These are phyloP conservation scores for Scutellaria baicalensis DNA, from an alignment of 257 asterid genomes.

Conservation along the genomic window DNA sequence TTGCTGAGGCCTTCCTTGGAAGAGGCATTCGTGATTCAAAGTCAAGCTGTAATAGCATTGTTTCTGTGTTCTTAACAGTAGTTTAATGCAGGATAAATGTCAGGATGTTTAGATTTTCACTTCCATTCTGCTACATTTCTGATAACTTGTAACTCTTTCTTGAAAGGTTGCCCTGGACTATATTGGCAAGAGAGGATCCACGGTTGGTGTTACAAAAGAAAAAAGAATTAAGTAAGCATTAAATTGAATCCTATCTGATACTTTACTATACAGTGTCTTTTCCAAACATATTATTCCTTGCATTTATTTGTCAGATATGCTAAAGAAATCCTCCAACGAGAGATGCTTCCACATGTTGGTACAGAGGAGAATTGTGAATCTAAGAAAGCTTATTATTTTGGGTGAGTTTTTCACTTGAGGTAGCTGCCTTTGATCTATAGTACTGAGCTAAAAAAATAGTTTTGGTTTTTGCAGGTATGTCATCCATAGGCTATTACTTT, in stretches of 20 bases:
- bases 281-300: background rate
- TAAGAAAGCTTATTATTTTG: constrained; percentile 79
- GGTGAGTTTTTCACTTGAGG: constrained; percentile 30
- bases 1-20: constrained; percentile 78
- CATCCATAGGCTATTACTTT: constrained; percentile 61
- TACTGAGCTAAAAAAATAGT: background rate
- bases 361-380: constrained; percentile 66
- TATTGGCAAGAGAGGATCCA: constrained; percentile 84
- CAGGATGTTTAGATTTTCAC: too few relatives aligned
- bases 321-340: constrained; percentile 74
- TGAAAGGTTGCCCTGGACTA: constrained; percentile 79
- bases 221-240: constrained; percentile 68
- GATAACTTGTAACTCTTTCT: background rate
- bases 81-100: background rate
- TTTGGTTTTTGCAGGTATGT: constrained; percentile 46
- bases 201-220: constrained; percentile 80
- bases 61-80: background rate
- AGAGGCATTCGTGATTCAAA: constrained; percentile 90
- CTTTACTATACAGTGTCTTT: background rate
- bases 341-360: constrained; percentile 94
- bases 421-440: background rate
- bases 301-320: constrained; percentile 46
- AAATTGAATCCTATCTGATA: background rate
- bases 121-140: background rate
- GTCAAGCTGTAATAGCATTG: constrained; percentile 41